Conservation (phyloP, 345 rosid species). For the Citrus sp. region DNA sequence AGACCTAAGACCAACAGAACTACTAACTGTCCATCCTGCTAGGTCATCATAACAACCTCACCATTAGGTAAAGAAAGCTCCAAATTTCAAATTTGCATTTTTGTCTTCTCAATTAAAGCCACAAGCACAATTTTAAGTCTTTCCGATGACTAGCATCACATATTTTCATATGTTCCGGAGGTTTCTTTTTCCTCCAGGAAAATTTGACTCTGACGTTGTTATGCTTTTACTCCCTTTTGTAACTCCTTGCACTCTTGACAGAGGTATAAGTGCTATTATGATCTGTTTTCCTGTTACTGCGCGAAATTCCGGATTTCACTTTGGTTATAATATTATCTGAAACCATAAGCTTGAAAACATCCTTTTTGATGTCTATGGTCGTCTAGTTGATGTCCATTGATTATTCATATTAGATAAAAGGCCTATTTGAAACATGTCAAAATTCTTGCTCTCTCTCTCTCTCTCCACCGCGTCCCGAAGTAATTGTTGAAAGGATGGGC, state of each 20-base stretch:
- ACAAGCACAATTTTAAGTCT: background rate
- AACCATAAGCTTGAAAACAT: background rate
- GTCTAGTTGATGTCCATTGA: background rate
- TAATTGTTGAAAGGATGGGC: conserved; percentile 20
- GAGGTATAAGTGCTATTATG: background rate
- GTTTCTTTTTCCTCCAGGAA: background rate
- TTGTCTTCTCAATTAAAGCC: background rate
- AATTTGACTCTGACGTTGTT: background rate
- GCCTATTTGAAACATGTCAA: background rate
- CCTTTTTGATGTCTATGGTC: background rate
- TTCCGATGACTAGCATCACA: background rate
- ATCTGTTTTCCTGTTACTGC: background rate
- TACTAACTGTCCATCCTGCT: background rate
- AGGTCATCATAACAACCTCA: background rate
- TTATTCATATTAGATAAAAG: background rate
- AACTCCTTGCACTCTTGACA: background rate
- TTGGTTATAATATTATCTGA: background rate
- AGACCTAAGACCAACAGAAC: background rate
- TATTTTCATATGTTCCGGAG: background rate
- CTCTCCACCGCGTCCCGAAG: background rate
- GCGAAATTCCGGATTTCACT: background rate
- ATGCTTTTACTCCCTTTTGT: background rate
- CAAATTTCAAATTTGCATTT: background rate
- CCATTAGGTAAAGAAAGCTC: background rate
- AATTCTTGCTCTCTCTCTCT: background rate